Evolutionary conservation across 345 rosid genomes (phyloP).

Genomic region (Bruguiera sexangula): DNA sequence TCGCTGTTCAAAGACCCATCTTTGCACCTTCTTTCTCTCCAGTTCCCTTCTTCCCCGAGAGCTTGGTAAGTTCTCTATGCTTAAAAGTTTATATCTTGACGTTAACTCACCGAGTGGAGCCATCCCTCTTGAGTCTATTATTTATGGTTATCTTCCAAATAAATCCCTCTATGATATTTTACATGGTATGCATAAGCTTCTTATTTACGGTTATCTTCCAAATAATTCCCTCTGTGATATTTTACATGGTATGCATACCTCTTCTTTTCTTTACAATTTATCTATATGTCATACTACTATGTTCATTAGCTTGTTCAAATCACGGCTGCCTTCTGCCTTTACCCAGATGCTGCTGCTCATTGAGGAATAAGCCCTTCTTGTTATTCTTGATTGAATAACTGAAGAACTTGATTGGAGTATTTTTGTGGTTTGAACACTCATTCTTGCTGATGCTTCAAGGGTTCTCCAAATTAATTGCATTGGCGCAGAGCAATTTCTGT

Average conservation of each 20-base stretch:
- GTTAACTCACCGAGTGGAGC: conserved; percentile 67
- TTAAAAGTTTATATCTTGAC: conserved; percentile 71
- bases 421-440: not conserved
- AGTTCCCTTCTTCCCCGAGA: conserved; percentile 94
- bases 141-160: conserved; percentile 85
- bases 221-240: no score
- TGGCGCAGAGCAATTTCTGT: no score
- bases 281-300: not conserved
- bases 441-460: not conserved
- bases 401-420: not conserved
- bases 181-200: conserved; percentile 50
- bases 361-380: not conserved
- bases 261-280: not conserved
- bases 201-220: no score
- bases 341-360: not conserved
- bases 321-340: not conserved
- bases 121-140: conserved; percentile 88
- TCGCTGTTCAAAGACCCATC: conserved; percentile 71
- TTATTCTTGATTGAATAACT: not conserved
- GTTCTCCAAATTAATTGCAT: not conserved
- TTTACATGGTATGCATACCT: not conserved
- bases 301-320: no score
- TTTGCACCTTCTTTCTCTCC: conserved; percentile 69
- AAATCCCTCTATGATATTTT: conserved; percentile 75
- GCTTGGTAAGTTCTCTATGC: conserved; percentile 85